Base-by-base conservation (phyloP, 495 filamentous ascomycete species). In the Friedmanniomyces endolithicus region DNA sequence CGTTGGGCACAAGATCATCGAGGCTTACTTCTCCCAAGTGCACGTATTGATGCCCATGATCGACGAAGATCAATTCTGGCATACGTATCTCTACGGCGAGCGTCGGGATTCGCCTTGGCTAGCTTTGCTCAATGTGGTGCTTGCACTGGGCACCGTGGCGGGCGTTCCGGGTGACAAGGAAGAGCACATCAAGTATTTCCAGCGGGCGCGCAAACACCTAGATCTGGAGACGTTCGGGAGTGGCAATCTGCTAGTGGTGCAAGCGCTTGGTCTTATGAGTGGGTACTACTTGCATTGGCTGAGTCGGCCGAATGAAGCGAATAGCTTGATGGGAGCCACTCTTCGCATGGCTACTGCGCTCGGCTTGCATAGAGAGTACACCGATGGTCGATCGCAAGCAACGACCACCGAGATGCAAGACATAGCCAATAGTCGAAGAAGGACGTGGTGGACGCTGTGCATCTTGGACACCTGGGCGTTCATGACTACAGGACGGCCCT, bases 271-370 rank as follows among this genome's bases (percentile, higher is more conserved):
- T 14, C 68, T 89, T 20, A 80, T 88, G 62, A 81, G 82, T 45
- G 85, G 85, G 20, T 86, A 81, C 72, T 89, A 89, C 63, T 75
- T 87, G 54, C 85, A 89, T 68, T 89, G 87, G 65, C 78, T 84
- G 60, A 86, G 85, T 67, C 77, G 85, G 35, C 85, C 85, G 19
- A 88, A 88, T 65, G 79, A 87, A 70, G 85, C 84, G 34, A 80
- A 82, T 61, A 77, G 76, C 29, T 71, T 85, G 22, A 70, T 79
- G 53, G 85, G 84, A 19, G 83, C 82, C 27, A 77, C 81, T 25
- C 70, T 86, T 34, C 71, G 84, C 25, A 87, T 87, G 81, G 83
- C 82, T 3, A 78, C 73, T 56, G 79, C 82, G 2, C 74, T 89
- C 39, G 86, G 86, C 1, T 71, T 90, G 2, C 86, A 90, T 65